Conservation (phyloP, 805 yeast species). For the Pichia scutulata region DNA sequence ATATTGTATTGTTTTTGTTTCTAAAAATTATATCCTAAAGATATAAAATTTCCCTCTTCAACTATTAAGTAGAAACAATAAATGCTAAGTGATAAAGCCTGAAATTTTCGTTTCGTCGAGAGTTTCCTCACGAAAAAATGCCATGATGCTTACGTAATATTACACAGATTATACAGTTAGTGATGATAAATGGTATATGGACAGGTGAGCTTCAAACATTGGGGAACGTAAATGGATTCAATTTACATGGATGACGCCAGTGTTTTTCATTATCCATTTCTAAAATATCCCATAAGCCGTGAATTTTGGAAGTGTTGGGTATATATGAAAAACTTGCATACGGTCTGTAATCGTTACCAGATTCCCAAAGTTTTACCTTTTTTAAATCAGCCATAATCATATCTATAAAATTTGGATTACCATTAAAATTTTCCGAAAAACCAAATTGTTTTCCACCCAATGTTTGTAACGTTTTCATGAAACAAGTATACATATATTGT, state of each 20-base stretch:
- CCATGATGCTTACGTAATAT: background rate
- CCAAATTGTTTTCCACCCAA: background rate
- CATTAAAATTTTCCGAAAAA: background rate
- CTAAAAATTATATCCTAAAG: background rate
- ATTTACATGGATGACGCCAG: background rate
- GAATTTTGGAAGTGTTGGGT: background rate
- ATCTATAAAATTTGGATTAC: too few relatives aligned
- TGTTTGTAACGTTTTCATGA: background rate
- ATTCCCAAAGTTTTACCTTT: background rate
- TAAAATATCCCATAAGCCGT: slow-evolving; percentile 1
- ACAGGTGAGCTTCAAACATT: background rate
- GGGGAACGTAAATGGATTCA: background rate
- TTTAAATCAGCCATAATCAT: background rate
- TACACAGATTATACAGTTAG: background rate
- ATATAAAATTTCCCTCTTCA: background rate
- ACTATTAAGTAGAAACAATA: too few relatives aligned
- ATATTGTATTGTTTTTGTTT: background rate
- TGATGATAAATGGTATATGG: background rate
- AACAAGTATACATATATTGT: background rate
- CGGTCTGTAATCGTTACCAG: background rate
- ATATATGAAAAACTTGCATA: background rate
- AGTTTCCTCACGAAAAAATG: background rate
- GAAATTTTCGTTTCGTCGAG: background rate
- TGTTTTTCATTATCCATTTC: background rate
- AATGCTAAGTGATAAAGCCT: background rate